Evolutionary conservation across 306 rosid species (phyloP).

Genomic region (Vachellia pachyceras): DNA sequence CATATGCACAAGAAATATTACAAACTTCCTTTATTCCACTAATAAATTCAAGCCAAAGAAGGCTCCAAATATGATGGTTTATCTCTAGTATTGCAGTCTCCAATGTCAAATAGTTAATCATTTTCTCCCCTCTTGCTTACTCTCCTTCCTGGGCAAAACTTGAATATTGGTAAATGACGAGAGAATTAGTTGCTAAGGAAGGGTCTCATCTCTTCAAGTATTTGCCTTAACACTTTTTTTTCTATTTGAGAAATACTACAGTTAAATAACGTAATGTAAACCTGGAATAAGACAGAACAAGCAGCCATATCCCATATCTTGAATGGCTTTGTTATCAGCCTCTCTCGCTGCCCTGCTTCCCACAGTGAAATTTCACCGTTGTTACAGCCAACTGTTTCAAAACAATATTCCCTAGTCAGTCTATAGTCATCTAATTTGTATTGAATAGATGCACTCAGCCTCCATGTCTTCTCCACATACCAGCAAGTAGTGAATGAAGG

Average conservation of each 20-base stretch:
- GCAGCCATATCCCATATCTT: constrained; percentile 38
- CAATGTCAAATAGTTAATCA: neutral
- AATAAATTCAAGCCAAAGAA: neutral
- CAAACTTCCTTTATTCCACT: neutral
- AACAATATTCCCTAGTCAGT: constrained; percentile 32
- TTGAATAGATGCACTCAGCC: neutral
- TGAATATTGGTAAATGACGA: too few species aligned
- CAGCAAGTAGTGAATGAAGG: constrained; percentile 56
- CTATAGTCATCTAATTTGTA: neutral
- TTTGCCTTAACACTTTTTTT: neutral
- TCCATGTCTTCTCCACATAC: constrained; percentile 43
- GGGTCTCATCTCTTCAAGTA: neutral
- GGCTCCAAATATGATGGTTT: neutral
- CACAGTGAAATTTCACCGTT: constrained; percentile 68
- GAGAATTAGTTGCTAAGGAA: constrained; percentile 23
- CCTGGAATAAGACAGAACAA: constrained; percentile 57
- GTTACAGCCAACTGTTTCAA: constrained; percentile 59
- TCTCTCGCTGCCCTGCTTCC: constrained; percentile 58
- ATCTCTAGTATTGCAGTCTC: constrained; percentile 1
- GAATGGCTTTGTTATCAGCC: constrained; percentile 56
- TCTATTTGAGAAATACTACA: neutral
- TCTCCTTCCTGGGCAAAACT: neutral
- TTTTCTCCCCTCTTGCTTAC: neutral
- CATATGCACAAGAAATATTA: neutral
- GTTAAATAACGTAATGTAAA: constrained; percentile 29